These are phyloP conservation scores for Cercospora zeae-maydis DNA, from an alignment of 2,329 filamentous ascomycete species.

Conservation along the genomic window DNA sequence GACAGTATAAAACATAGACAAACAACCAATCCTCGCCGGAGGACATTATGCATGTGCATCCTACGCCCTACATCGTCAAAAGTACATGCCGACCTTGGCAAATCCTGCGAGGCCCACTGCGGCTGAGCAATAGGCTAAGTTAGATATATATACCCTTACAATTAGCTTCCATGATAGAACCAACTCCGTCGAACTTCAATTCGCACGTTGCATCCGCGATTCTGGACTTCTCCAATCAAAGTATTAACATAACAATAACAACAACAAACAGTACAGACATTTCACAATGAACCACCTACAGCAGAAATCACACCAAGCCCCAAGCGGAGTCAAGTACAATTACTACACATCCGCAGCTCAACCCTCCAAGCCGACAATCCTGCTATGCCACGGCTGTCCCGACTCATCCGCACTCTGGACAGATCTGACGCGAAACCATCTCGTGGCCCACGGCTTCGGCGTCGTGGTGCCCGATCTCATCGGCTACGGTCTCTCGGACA, in stretches of 20 bases:
- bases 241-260: too few species aligned
- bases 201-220: too few species aligned
- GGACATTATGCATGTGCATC: too few species aligned
- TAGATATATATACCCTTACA: too few species aligned
- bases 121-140: background rate
- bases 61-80: too few species aligned
- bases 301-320: conserved; percentile 2
- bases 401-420: conserved; percentile 46
- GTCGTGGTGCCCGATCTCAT: conserved; percentile 38
- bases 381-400: conserved; percentile 49
- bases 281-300: background rate
- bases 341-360: conserved; percentile 37
- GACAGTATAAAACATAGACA: too few species aligned
- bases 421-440: conserved; percentile 36
- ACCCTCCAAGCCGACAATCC: conserved; percentile 37
- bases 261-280: too few species aligned
- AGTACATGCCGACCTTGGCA: background rate
- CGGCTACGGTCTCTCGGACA: conserved; percentile 38
- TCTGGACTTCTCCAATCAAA: too few species aligned
- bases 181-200: too few species aligned
- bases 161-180: too few species aligned
- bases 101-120: background rate
- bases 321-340: conserved; percentile 36
- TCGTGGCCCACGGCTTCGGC: conserved; percentile 41
- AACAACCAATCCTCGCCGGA: too few species aligned